Conservation (phyloP, 2,329 filamentous ascomycete species). For the Penicillium sp. region DNA sequence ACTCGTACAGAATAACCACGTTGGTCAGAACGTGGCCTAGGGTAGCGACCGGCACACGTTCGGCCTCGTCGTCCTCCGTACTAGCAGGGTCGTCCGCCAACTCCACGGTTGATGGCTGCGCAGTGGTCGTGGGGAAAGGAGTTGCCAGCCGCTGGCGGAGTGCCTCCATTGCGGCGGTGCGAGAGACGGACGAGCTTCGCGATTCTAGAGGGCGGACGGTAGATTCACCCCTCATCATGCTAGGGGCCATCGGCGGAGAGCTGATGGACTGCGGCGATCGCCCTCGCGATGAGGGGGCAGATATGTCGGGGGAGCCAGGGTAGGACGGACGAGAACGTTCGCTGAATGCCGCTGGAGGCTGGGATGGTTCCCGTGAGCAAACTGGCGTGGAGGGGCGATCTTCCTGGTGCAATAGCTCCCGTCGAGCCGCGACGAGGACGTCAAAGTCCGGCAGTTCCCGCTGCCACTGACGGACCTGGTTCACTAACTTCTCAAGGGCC, state of each 20-base stretch:
- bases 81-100: conserved; percentile 13
- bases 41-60: conserved; percentile 56
- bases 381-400: conserved; percentile 26
- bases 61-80: conserved; percentile 23
- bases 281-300: conserved; percentile 17
- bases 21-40: conserved; percentile 81
- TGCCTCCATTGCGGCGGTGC: conserved; percentile 30
- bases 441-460: conserved; percentile 71
- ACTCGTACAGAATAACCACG: conserved; percentile 76
- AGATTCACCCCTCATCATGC: conserved; percentile 28
- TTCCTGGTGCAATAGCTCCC: conserved; percentile 40
- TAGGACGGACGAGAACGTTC: conserved; percentile 23
- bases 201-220: conserved; percentile 26
- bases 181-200: conserved; percentile 29
- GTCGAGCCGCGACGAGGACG: conserved; percentile 66
- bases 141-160: conserved; percentile 39
- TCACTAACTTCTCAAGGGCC: conserved; percentile 61
- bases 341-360: conserved; percentile 20
- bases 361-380: conserved; percentile 26
- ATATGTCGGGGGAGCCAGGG: conserved; percentile 23
- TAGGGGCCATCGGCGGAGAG: conserved; percentile 13
- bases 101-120: not conserved
- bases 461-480: conserved; percentile 65
- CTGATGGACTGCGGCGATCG: conserved; percentile 19
- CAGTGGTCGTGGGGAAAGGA: conserved; percentile 29